A percentile compares a stretch with the other conserved stretches of the same genome.
Evolutionary conservation across 176 grass and related monocot genomes (phyloP).

Genomic region (Rhynchospora pubera): DNA sequence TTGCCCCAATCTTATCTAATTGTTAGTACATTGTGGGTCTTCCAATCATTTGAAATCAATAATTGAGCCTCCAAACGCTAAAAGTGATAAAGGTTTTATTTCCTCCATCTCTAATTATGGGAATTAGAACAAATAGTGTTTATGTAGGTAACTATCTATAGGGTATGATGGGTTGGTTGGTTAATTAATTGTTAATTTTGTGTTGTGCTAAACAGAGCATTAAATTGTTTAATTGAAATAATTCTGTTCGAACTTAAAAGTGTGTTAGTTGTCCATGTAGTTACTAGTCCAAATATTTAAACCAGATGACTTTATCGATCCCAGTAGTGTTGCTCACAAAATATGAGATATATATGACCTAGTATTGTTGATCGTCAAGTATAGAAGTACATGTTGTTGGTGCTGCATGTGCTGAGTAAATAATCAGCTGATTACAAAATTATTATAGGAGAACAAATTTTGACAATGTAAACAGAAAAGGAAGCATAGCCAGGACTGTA

Average conservation of each 20-base stretch:
- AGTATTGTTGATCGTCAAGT: too few species aligned
- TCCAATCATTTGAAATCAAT: background rate
- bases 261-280: background rate
- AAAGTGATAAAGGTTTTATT: background rate
- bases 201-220: background rate
- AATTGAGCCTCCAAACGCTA: background rate
- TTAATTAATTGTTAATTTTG: background rate
- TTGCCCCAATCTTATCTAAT: constrained; percentile 5
- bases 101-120: background rate
- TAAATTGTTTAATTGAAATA: background rate
- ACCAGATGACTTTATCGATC: too few species aligned
- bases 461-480: too few species aligned
- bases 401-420: too few species aligned
- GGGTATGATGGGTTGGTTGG: background rate
- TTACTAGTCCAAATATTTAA: background rate
- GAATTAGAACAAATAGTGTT: background rate
- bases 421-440: too few species aligned
- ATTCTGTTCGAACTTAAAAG: background rate
- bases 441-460: too few species aligned
- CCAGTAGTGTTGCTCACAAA: too few species aligned
- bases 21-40: constrained; percentile 1
- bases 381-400: too few species aligned
- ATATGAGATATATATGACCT: too few species aligned
- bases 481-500: too few species aligned
- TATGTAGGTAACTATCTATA: background rate